Conservation (phyloP, 83 land plant species). For the Thuja plicata region DNA sequence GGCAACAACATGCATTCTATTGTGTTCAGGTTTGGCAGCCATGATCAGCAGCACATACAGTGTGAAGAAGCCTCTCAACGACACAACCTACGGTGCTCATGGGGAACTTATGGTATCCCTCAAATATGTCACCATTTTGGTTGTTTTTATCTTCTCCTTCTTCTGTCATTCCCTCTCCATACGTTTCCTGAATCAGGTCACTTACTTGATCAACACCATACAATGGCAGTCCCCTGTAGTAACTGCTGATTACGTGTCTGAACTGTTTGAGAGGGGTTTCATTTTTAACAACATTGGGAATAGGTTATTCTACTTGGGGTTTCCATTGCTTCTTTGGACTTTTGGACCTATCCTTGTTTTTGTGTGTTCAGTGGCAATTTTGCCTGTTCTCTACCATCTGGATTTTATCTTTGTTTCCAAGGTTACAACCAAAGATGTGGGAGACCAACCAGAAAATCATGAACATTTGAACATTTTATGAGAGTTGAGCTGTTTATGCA, state of each 20-base stretch:
- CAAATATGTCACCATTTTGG: slow-evolving; percentile 68
- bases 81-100: slow-evolving; percentile 59
- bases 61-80: slow-evolving; percentile 59
- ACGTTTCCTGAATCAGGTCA: slow-evolving; percentile 80
- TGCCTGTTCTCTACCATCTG: slow-evolving; percentile 66
- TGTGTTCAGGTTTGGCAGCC: slow-evolving; percentile 78
- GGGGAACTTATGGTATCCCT: slow-evolving; percentile 63
- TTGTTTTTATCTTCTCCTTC: slow-evolving; percentile 73
- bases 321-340: slow-evolving; percentile 85
- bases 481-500: background rate
- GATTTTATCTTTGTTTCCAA: slow-evolving; percentile 33
- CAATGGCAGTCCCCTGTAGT: background rate
- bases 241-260: slow-evolving; percentile 44
- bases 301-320: slow-evolving; percentile 64
- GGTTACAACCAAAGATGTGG: background rate
- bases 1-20: slow-evolving; percentile 80
- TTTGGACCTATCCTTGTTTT: slow-evolving; percentile 83
- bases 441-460: background rate
- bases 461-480: background rate
- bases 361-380: slow-evolving; percentile 41
- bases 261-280: slow-evolving; percentile 67
- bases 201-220: slow-evolving; percentile 78
- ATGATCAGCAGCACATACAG: slow-evolving; percentile 81
- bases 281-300: slow-evolving; percentile 71
- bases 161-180: slow-evolving; percentile 81